Percentiles rank a stretch among this genome's conserved stretches.
phyloP scores from a whole-genome alignment of 176 grass and related monocot species.

The Bolboschoenus planiculmis region DNA sequence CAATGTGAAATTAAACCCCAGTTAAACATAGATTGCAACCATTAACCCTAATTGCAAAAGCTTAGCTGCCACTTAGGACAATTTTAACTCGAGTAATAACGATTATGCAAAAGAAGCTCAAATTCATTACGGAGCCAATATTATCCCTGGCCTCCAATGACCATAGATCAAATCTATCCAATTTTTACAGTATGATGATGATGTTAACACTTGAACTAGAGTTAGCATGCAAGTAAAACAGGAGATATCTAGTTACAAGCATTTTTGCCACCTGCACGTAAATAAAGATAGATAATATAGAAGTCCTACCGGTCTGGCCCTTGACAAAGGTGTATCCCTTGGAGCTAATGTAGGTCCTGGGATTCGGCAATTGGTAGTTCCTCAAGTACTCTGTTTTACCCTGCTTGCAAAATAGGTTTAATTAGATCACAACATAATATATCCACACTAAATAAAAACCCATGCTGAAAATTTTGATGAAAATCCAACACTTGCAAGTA shows the following conservation, averaged over 20 bases:
- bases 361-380: constrained; percentile 72
- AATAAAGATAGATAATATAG: background rate
- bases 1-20: background rate
- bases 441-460: background rate
- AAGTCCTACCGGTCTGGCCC: constrained; percentile 61
- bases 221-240: background rate
- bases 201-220: background rate
- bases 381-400: constrained; percentile 81
- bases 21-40: background rate
- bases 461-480: background rate
- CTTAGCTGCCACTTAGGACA: background rate
- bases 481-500: background rate
- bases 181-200: no score
- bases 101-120: background rate
- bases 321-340: constrained; percentile 75
- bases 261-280: background rate
- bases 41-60: background rate
- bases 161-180: no score
- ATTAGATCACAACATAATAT: background rate
- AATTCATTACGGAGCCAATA: background rate
- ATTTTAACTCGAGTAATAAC: background rate
- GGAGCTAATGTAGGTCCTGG: constrained; percentile 67
- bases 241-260: background rate
- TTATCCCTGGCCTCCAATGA: no score
- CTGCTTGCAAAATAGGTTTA: constrained; percentile 21